Conservation (phyloP, 768 basidiomycete species). For the Leccinum variicolor region DNA sequence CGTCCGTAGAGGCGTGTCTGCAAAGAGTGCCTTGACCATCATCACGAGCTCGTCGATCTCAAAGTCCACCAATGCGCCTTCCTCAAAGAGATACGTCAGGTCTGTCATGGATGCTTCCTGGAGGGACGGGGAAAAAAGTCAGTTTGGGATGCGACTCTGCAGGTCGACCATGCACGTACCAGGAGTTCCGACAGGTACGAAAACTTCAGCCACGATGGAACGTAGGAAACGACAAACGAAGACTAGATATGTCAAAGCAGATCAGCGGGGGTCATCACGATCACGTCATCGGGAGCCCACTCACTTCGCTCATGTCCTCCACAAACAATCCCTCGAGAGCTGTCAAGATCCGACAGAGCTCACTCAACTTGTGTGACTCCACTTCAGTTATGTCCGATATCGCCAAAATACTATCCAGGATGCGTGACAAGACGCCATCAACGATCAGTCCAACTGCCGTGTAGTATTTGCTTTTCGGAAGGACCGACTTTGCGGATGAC, state of each 20-base stretch:
- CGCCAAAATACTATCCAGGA: constrained; percentile 70
- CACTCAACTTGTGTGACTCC: constrained; percentile 80
- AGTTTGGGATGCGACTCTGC: background rate
- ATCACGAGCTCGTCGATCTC: constrained; percentile 76
- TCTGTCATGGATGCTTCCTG: constrained; percentile 93
- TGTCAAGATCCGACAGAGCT: constrained; percentile 76
- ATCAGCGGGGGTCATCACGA: constrained; percentile 1
- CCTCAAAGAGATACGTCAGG: constrained; percentile 87
- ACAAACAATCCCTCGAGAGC: constrained; percentile 80
- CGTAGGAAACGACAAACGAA: constrained; percentile 77
- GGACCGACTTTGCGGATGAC: constrained; percentile 45
- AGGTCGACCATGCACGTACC: constrained; percentile 41
- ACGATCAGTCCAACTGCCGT: constrained; percentile 66
- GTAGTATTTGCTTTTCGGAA: constrained; percentile 73
- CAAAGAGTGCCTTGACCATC: constrained; percentile 84
- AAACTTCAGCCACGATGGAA: constrained; percentile 94
- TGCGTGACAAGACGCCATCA: constrained; percentile 61
- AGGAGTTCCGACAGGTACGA: constrained; percentile 90
- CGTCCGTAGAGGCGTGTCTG: constrained; percentile 79
- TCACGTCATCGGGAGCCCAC: constrained; percentile 9
- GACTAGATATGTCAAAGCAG: constrained; percentile 37
- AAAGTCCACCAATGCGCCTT: constrained; percentile 89
- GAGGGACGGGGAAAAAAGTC: constrained; percentile 2
- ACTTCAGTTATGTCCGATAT: constrained; percentile 84
- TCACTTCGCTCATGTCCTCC: constrained; percentile 58